Base-by-base conservation (phyloP, 371 early-diverging fungal genomes). In the Haplosporangium sp. region DNA sequence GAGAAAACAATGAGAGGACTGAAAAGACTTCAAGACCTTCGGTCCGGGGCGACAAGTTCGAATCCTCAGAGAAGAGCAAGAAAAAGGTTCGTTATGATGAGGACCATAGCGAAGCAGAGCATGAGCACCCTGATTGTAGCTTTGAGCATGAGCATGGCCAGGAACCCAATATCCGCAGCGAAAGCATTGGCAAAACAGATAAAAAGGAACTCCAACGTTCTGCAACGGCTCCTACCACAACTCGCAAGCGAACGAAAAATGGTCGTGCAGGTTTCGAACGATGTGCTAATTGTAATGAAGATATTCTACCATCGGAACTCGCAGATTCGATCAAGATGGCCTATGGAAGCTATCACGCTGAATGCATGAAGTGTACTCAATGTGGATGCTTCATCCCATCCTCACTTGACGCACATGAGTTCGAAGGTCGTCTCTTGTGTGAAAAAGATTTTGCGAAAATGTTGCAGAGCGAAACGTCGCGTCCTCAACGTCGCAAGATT, bases 371-470 rank as follows among this genome's bases (percentile, higher is more conserved):
- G 57, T 95, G 95, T 74, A 86, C 78, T 27, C 74, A 89, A 37
- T 95, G 95, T 81, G 83, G 86, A 9, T 72, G 79, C 11, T 86
- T 89, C 34, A 86, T 95, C 67, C 87, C 86, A 61, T 88, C 83
- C 56, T 84, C 88, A 40, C 88, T 88, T 38, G 84, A 88, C 13
- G 90, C 89, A 62, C 91, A 89, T 75, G 90, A 92, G 59, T 84
- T 89, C 61, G 88, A 90, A 45, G 89, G 91, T 17, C 84, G 84
- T 19, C 72, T 92, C 45, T 89, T 92, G 52, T 95, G 95, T 68
- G 94, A 94, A 71, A 84, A 84, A 67, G 90, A 86, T 69, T 90
- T 83, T 73, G 85, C 55, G 48, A 60, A 52, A 70, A 65, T 62
- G 67, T 65, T 61, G 59, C 53, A 53, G 45, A 42, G 44, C 86